A percentile compares a stretch with the other conserved stretches of the same genome.
These are phyloP conservation scores for Garcia nutans DNA, from an alignment of 345 rosid genomes.

Conservation along the genomic window DNA sequence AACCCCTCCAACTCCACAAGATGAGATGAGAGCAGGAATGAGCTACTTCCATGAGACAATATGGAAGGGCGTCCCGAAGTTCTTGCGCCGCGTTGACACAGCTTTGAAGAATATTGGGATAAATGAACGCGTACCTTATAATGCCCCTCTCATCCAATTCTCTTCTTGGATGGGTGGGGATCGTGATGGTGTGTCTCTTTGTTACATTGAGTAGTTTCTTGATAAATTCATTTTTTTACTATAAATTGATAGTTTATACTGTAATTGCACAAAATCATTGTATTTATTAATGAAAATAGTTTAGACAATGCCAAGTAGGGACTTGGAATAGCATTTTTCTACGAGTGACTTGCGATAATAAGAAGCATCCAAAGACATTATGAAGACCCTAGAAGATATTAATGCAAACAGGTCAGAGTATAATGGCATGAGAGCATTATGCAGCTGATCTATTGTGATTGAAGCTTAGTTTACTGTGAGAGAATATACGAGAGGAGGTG, in stretches of 20 bases:
- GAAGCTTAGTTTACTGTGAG: slow-evolving; percentile 1
- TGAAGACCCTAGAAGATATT: neutral
- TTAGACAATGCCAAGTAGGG: neutral
- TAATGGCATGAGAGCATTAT: neutral
- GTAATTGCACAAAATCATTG: neutral
- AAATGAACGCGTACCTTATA: slow-evolving; percentile 88
- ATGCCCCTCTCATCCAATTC: slow-evolving; percentile 96
- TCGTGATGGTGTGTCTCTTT: slow-evolving; percentile 76
- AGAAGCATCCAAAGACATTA: neutral
- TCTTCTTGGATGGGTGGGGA: slow-evolving; percentile 99
- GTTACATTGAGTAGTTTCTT: neutral
- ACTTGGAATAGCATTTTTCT: neutral
- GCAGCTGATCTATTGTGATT: neutral
- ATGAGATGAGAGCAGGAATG: slow-evolving; percentile 99
- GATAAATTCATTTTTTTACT: neutral
- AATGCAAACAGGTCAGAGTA: neutral
- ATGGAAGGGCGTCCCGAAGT: slow-evolving; percentile 98
- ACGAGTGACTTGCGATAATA: neutral
- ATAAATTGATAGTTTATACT: neutral
- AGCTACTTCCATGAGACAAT: slow-evolving; percentile 98
- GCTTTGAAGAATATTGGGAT: slow-evolving; percentile 96
- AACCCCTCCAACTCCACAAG: slow-evolving; percentile 98
- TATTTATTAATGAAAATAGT: neutral
- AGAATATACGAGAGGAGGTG: neutral
- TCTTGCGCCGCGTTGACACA: slow-evolving; percentile 97